These are phyloP conservation scores for Botrytis medusae DNA, from an alignment of 2,329 filamentous ascomycete genomes.

Conservation along the genomic window DNA sequence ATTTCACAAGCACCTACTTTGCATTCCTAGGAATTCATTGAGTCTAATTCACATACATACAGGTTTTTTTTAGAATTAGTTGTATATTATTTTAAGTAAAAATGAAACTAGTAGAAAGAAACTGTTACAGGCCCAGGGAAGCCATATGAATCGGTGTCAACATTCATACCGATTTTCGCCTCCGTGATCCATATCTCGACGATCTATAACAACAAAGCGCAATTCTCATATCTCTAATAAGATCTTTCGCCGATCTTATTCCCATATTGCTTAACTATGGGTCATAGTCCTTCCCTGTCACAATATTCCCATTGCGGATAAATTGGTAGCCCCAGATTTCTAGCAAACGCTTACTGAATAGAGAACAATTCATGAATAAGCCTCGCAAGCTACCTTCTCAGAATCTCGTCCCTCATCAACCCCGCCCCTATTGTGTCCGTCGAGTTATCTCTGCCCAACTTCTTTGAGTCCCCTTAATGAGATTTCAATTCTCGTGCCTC, in stretches of 20 bases:
- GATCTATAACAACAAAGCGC: not conserved
- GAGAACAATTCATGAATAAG: too few relatives aligned
- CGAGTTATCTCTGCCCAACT: too few relatives aligned
- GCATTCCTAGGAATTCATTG: not conserved
- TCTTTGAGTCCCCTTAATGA: not conserved
- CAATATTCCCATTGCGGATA: too few relatives aligned
- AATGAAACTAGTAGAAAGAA: not conserved
- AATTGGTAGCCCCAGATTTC: too few relatives aligned
- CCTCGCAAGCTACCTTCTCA: too few relatives aligned
- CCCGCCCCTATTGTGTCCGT: not conserved
- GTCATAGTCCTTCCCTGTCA: too few relatives aligned
- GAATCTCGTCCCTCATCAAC: not conserved
- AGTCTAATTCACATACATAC: not conserved
- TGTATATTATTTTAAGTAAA: not conserved
- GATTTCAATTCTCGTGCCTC: too few relatives aligned
- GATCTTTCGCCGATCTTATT: not conserved
- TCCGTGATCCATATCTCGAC: too few relatives aligned
- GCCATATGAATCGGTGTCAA: not conserved
- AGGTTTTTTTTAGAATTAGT: not conserved
- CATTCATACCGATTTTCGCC: not conserved
- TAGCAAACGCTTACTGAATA: not conserved
- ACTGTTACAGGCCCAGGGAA: not conserved
- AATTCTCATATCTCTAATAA: not conserved
- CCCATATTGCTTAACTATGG: fast-evolving
- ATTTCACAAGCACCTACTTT: not conserved